Evolutionary conservation across 352 stramenopile genomes (phyloP).

Genomic region (Phytophthora pini): DNA sequence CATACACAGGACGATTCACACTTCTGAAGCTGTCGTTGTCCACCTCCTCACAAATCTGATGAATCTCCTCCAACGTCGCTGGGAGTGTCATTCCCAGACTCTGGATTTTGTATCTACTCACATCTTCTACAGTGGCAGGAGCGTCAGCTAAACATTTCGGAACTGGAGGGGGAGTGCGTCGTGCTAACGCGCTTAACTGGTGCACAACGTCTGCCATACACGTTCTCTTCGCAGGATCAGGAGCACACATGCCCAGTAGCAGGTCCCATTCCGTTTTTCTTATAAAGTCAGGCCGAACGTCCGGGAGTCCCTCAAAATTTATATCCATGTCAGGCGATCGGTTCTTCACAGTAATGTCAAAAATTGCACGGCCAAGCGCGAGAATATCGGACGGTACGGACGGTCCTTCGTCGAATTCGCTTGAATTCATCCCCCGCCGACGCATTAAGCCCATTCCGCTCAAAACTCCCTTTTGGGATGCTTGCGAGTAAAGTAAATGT

Average conservation of each 20-base stretch:
- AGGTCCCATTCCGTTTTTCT: slow-evolving; percentile 15
- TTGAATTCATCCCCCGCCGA: not conserved
- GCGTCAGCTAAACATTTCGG: not conserved
- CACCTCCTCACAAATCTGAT: slow-evolving; percentile 2
- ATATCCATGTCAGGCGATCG: not conserved
- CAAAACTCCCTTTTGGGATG: slow-evolving; percentile 20
- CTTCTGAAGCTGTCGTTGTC: not conserved
- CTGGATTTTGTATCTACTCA: slow-evolving; percentile 17
- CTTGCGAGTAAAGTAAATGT: slow-evolving; percentile 13
- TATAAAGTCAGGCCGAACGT: slow-evolving; percentile 9
- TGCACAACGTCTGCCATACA: slow-evolving; percentile 14
- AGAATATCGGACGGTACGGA: slow-evolving; percentile 15
- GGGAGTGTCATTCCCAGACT: slow-evolving; percentile 22
- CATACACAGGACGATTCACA: slow-evolving; percentile 14
- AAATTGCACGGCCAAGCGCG: slow-evolving; percentile 15
- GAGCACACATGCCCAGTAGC: slow-evolving; percentile 14
- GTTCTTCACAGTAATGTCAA: slow-evolving; percentile 12
- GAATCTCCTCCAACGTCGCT: slow-evolving; percentile 16
- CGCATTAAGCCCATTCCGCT: slow-evolving; percentile 16
- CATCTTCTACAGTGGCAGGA: slow-evolving; percentile 4
- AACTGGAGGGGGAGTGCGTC: not conserved
- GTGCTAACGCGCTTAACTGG: slow-evolving; percentile 13
- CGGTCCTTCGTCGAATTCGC: not conserved
- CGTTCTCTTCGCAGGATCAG: slow-evolving; percentile 5
- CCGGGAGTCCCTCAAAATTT: slow-evolving; percentile 2